Percentiles rank a stretch among this genome's conserved stretches.
Conservation (phyloP, 306 rosid genomes). For the Lablab purpureus region DNA sequence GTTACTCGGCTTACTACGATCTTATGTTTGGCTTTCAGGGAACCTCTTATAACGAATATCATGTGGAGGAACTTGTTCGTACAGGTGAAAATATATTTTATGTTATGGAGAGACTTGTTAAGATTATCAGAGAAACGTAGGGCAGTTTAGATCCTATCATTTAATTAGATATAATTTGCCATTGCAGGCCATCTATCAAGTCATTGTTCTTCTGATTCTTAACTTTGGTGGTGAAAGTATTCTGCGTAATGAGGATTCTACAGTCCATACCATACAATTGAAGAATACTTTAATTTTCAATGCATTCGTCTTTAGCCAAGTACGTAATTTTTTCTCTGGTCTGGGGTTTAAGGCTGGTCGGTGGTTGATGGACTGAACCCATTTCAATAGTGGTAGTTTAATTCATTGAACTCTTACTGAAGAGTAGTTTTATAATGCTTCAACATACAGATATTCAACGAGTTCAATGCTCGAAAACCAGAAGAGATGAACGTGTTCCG, state of each 20-base stretch:
- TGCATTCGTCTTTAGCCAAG: conserved; percentile 93
- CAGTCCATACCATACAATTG: conserved; percentile 47
- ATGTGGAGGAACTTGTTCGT: conserved; percentile 96
- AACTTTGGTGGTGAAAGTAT: conserved; percentile 70
- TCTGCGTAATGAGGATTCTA: conserved; percentile 50
- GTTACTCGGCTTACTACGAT: conserved; percentile 22
- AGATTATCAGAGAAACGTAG: conserved; percentile 1
- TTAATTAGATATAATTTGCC: conserved; percentile 37
- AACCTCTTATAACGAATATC: conserved; percentile 92
- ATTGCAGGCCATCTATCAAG: conserved; percentile 83
- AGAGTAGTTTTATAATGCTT: conserved; percentile 30
- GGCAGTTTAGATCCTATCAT: conserved; percentile 16
- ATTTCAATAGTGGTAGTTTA: conserved; percentile 12
- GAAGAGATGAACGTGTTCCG: conserved; percentile 79
- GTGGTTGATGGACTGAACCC: not conserved
- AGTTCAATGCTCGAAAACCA: conserved; percentile 95
- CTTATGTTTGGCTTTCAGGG: conserved; percentile 66
- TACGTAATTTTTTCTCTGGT: conserved; percentile 44
- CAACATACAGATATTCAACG: conserved; percentile 77
- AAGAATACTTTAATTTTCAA: conserved; percentile 90
- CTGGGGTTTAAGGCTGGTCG: no score
- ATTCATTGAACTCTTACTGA: conserved; percentile 5
- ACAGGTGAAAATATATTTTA: conserved; percentile 65
- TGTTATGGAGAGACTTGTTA: conserved; percentile 25
- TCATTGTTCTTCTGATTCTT: conserved; percentile 76